Evolutionary conservation across 1,139 yeast genomes (phyloP).

Genomic region (Blastobotrys capitulatus): DNA sequence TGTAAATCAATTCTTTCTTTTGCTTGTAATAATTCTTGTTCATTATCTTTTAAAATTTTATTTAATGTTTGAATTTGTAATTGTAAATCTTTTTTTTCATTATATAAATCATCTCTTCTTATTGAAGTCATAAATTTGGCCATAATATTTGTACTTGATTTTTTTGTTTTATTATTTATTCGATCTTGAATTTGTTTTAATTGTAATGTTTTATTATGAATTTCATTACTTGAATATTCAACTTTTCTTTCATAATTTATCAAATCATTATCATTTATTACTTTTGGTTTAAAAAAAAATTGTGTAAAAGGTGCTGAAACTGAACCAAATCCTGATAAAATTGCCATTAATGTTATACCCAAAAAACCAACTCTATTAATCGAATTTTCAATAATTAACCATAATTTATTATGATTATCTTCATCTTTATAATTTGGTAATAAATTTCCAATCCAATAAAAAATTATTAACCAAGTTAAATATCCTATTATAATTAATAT

Average conservation of each 20-base stretch:
- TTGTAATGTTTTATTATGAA: constrained; percentile 26
- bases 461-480: constrained; percentile 28
- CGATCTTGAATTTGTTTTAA: constrained; percentile 14
- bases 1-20: constrained; percentile 27
- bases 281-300: constrained; percentile 28
- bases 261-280: constrained; percentile 31
- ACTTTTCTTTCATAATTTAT: constrained; percentile 34
- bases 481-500: constrained; percentile 19
- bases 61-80: constrained; percentile 67
- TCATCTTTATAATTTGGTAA: constrained; percentile 34
- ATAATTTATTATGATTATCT: constrained; percentile 15
- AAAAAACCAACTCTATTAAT: constrained; percentile 48
- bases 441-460: constrained; percentile 30
- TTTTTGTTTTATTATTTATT: constrained; percentile 19
- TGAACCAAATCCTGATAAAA: constrained; percentile 70
- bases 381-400: constrained; percentile 5
- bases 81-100: constrained; percentile 58
- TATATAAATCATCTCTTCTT: constrained; percentile 39
- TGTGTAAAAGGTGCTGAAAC: constrained; percentile 57
- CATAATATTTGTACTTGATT: constrained; percentile 26
- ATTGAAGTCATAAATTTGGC: constrained; percentile 25
- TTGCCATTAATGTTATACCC: constrained; percentile 69
- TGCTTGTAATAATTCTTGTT: constrained; percentile 29
- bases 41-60: constrained; percentile 36
- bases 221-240: constrained; percentile 33